Evolutionary conservation across 176 grass and related monocot species (phyloP).

Genomic region (Puccinellia tenuiflora): DNA sequence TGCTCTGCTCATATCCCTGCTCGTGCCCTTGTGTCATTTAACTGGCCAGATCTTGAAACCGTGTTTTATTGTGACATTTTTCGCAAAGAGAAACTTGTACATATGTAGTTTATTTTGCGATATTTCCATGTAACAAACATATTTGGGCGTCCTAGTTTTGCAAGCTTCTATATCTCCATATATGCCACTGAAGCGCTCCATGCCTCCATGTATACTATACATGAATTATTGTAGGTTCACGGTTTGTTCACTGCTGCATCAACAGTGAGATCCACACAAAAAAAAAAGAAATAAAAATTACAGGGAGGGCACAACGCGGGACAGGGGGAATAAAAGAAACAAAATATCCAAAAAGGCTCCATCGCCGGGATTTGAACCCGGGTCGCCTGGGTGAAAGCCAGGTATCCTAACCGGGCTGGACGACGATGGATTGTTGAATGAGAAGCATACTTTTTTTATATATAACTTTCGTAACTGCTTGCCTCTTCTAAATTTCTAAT

Average conservation of each 20-base stretch:
- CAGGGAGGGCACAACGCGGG: no score
- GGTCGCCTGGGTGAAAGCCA: constrained; percentile 94
- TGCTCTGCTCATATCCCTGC: not conserved
- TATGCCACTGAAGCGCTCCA: not conserved
- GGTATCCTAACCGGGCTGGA: constrained; percentile 90
- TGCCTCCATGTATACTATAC: not conserved
- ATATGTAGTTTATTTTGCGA: not conserved
- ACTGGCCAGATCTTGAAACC: not conserved
- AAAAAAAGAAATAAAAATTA: no score
- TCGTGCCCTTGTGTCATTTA: not conserved
- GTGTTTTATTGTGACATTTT: not conserved
- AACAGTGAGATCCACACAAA: no score
- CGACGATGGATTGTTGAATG: constrained; percentile 39
- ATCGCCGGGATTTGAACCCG: constrained; percentile 94
- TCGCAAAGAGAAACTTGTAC: not conserved
- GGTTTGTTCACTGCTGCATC: no score
- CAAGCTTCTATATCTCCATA: not conserved
- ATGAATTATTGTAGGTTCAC: no score
- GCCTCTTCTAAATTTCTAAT: not conserved
- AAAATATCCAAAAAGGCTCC: constrained; percentile 11
- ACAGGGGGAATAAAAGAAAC: no score
- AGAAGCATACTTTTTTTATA: fast-evolving
- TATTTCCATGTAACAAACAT: not conserved
- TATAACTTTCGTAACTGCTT: no score
- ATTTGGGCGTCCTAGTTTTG: not conserved